Evolutionary conservation across 129 eudicot genomes (phyloP), one percentile per base, ranked within the genome.

Genomic region (Helianthus tuberosus): DNA sequence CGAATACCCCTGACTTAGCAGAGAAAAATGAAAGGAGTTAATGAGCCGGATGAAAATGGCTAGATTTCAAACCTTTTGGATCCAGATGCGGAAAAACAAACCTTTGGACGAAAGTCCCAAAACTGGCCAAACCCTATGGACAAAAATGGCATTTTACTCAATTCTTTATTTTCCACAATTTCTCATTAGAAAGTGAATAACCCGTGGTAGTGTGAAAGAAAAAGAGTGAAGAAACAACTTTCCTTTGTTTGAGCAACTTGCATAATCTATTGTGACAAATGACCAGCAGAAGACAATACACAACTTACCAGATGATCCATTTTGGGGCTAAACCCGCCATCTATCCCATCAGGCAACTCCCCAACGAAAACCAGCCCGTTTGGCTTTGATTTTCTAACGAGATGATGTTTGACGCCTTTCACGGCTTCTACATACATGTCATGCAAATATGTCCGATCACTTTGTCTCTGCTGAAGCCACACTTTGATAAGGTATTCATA

Each of bases 401-500:
- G 99, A 84, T 81, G 96, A 71, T 91, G 97, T 36, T 82, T 91
- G 75, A 94, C 87, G 76, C 99, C 99, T 82, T 85, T 91, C 82
- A 94, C 79, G 64, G 99, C 90, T 85, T 94, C 99, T 52, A 77
- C 82, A 82, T 88, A 94, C 99, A 91, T 88, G 20, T 88, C 86
- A 69, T 91, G 82, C 78, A 94, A 83, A 79, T 88, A 94, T 13
- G 88, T 86, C 70, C 85, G 43, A 55, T 89, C 85, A 43, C 84
- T 82, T 51, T 83, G 89, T 77, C 79, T 88, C 57, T 84, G 85
- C 74, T 90, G 99, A 76, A 94, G 94, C 99, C 99, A 94, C 43
- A 94, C 97, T 85, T 94, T 94, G 46, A 94, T 78, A 43, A 94
- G 94, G 84, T 94, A 94, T 82, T 94, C 99, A 69, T 94, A 94